Percentiles rank a stretch among this genome's conserved stretches.
These are phyloP conservation scores for Podospora fimiseda DNA, from an alignment of 495 filamentous ascomycete genomes.

Conservation along the genomic window DNA sequence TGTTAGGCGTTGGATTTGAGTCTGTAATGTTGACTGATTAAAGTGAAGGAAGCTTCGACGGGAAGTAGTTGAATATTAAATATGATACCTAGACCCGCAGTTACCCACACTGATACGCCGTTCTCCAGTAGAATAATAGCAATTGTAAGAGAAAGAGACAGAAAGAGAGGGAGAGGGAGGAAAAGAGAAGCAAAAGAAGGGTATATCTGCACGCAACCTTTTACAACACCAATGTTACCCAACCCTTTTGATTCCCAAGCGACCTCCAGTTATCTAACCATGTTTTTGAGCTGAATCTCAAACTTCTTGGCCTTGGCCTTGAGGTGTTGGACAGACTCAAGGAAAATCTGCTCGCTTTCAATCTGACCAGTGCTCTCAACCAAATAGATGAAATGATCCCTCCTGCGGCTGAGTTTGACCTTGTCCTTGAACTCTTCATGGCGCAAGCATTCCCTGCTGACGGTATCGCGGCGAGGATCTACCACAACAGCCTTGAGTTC, in stretches of 20 bases:
- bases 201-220: not conserved
- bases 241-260: not conserved
- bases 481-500: slow-evolving; percentile 81
- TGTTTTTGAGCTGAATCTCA: slow-evolving; percentile 42
- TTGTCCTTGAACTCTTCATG: slow-evolving; percentile 92
- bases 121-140: not conserved
- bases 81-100: too few species aligned
- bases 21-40: too few species aligned
- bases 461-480: slow-evolving; percentile 83
- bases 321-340: slow-evolving; percentile 77
- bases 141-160: not conserved
- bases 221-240: not conserved
- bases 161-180: not conserved
- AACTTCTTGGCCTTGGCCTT: slow-evolving; percentile 60
- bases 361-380: slow-evolving; percentile 94
- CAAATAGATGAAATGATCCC: slow-evolving; percentile 96
- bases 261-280: slow-evolving; percentile 22
- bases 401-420: slow-evolving; percentile 81
- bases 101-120: not conserved
- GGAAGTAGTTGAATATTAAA: too few species aligned
- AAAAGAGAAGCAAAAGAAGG: not conserved
- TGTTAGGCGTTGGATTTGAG: too few species aligned
- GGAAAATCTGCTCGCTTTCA: slow-evolving; percentile 81
- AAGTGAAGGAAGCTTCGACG: too few species aligned
- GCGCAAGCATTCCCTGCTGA: slow-evolving; percentile 83